Percentiles rank a stretch among this genome's conserved stretches.
Conservation (phyloP, 2,329 filamentous ascomycete genomes). For the Phialocephala sp. region DNA sequence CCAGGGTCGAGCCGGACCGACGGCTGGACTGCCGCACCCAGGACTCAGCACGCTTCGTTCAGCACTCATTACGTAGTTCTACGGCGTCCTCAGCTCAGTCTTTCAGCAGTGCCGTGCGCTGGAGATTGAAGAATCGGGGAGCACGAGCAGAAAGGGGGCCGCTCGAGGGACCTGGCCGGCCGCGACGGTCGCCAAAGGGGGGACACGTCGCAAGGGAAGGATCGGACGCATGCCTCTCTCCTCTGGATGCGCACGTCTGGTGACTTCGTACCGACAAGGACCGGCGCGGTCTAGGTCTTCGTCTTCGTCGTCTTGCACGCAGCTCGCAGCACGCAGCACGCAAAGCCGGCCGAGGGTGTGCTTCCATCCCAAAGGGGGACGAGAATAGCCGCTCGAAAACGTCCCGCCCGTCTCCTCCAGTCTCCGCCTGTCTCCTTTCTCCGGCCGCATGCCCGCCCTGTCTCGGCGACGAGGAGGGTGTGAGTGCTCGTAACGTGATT, state of each 20-base stretch:
- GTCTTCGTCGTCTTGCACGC: no score
- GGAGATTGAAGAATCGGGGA: not conserved
- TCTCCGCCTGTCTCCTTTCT: not conserved
- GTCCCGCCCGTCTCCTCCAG: not conserved
- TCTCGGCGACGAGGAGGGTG: not conserved
- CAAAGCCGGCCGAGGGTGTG: not conserved
- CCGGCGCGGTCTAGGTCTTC: not conserved
- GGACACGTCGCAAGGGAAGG: not conserved
- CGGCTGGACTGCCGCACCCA: constrained; percentile 9
- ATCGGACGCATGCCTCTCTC: not conserved
- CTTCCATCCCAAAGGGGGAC: not conserved
- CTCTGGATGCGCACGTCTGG: not conserved
- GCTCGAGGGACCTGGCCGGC: not conserved
- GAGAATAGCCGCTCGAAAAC: not conserved
- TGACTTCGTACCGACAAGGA: not conserved
- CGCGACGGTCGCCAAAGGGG: not conserved
- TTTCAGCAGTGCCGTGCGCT: not conserved
- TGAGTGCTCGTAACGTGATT: constrained; percentile 12
- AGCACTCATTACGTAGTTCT: no score
- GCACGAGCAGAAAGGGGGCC: not conserved
- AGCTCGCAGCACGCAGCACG: not conserved
- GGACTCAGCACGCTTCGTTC: not conserved
- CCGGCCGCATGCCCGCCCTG: constrained; percentile 5
- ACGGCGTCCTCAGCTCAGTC: no score
- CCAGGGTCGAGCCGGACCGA: constrained; percentile 15